Base-by-base conservation (phyloP, 1,284 basidiomycete genomes). In the Naganishia sp. region DNA sequence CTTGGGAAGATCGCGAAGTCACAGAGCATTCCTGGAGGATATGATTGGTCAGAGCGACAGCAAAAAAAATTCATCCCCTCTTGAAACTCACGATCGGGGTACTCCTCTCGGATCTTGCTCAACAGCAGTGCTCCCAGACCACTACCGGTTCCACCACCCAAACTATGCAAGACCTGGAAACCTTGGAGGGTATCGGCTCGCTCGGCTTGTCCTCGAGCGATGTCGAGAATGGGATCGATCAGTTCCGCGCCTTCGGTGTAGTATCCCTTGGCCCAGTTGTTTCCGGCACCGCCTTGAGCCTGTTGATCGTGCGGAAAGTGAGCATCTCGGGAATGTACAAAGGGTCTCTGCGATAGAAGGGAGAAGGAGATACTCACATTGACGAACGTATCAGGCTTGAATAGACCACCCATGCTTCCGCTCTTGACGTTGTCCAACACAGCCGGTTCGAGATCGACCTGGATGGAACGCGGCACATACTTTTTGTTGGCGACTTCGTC, bases 391-490 rank as follows among this genome's bases (percentile, higher is more conserved):
- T 84, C 84, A 23, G 83, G 83, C 67, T 83, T 78, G 80, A 84
- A 84, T 49, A 84, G 77, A 61, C 71, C 72, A 66, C 83, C 83
- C 63, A 84, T 77, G 51, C 81, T 79, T 49, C 83, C 82, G 71
- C 89, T 88, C 79, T 90, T 88, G 74, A 94, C 87, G 71, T 91
- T 90, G 81, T 96, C 93, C 93, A 96, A 94, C 65, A 94, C 96
- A 76, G 94, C 94, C 51, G 94, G 94, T 84, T 96, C 94, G 71
- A 97, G 86, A 81, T 97, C 94, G 77, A 95, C 85, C 76, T 95
- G 84, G 79, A 96, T 90, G 67, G 93, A 92, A 79, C 93, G 92
- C 72, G 94, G 94, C 76, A 97, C 94, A 77, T 96, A 98, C 43
- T 67, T 67, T 60, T 67, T 67, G 60, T 60, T 85, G 73, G 89